Evolutionary conservation across 352 stramenopile genomes (phyloP).

Genomic region (Pythium sp.): DNA sequence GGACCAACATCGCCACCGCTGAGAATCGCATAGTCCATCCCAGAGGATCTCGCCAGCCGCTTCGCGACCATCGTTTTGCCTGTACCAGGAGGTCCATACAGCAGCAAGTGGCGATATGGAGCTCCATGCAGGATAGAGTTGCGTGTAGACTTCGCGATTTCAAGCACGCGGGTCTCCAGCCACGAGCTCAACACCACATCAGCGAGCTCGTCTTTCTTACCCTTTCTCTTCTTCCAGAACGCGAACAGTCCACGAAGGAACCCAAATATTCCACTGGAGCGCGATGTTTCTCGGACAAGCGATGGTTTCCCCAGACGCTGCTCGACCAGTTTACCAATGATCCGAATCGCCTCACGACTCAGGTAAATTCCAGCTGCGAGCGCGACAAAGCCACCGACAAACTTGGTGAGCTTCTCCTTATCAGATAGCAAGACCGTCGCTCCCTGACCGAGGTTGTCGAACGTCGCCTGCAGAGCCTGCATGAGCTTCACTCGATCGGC

Average conservation of each 20-base stretch:
- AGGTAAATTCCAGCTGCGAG: constrained; percentile 60
- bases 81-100: constrained; percentile 81
- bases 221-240: constrained; percentile 24
- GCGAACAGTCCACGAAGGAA: constrained; percentile 30
- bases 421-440: constrained; percentile 51
- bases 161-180: constrained; percentile 60
- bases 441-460: constrained; percentile 67
- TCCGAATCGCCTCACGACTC: constrained; percentile 58
- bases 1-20: constrained; percentile 84
- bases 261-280: constrained; percentile 41
- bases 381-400: constrained; percentile 55
- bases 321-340: constrained; percentile 56
- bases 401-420: constrained; percentile 55
- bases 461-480: constrained; percentile 59
- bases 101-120: constrained; percentile 78
- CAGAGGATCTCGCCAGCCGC: constrained; percentile 53
- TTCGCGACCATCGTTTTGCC: constrained; percentile 90
- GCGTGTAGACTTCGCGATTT: constrained; percentile 57
- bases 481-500: constrained; percentile 65
- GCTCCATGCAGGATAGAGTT: constrained; percentile 62
- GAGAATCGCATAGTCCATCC: constrained; percentile 84
- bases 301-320: constrained; percentile 69
- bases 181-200: constrained; percentile 56
- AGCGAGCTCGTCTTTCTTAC: constrained; percentile 38
- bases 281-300: constrained; percentile 67